Evolutionary conservation across 108 stramenopile genomes (phyloP).

Genomic region (Discostella stelligeroides): DNA sequence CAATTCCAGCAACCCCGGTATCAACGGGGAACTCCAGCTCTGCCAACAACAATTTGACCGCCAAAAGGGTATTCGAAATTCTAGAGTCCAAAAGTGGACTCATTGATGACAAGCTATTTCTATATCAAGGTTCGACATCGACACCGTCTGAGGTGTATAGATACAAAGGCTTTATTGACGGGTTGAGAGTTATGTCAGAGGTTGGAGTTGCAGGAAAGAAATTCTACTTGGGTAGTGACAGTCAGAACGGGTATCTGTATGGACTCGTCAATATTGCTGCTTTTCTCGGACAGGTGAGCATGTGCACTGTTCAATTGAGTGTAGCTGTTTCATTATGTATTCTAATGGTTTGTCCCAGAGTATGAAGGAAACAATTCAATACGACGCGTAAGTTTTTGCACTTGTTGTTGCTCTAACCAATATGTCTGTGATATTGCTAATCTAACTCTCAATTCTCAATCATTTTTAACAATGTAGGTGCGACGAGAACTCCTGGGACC

Average conservation of each 20-base stretch:
- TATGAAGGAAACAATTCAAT: constrained; percentile 51
- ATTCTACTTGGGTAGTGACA: constrained; percentile 36
- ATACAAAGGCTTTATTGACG: constrained; percentile 23
- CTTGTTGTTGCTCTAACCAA: background rate
- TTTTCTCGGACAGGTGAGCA: background rate
- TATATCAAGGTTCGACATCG: constrained; percentile 22
- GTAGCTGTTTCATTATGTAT: too few species aligned
- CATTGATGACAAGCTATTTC: constrained; percentile 30
- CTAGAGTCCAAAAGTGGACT: constrained; percentile 8
- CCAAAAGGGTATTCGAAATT: background rate
- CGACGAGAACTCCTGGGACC: constrained; percentile 28
- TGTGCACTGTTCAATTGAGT: too few species aligned
- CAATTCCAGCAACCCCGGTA: too few species aligned
- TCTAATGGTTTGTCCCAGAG: background rate
- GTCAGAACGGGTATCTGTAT: constrained; percentile 12
- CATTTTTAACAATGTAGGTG: constrained; percentile 43
- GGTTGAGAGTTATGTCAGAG: constrained; percentile 23
- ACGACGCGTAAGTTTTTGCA: constrained; percentile 37
- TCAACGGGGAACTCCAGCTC: background rate
- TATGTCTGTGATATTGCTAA: background rate
- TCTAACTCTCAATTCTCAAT: background rate
- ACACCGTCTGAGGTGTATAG: constrained; percentile 26
- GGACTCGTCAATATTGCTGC: constrained; percentile 23
- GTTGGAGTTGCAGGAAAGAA: constrained; percentile 28
- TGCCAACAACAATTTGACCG: background rate